Percentiles rank a stretch among this genome's conserved stretches.
Evolutionary conservation across 2,329 filamentous ascomycete genomes (phyloP).

Genomic region (Purpureocillium lavendulum): DNA sequence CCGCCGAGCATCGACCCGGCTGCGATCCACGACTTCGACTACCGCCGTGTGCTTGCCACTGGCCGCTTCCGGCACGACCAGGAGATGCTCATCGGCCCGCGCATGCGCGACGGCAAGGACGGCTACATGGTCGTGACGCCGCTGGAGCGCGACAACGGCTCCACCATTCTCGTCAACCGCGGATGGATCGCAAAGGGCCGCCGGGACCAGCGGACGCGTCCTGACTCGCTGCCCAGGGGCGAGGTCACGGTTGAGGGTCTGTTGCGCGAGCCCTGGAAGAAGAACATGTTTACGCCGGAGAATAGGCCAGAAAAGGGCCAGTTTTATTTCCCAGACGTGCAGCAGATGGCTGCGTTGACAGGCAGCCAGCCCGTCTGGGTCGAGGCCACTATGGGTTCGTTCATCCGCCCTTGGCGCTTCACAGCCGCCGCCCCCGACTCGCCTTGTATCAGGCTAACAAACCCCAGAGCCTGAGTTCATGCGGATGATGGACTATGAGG

Average conservation of each 20-base stretch:
- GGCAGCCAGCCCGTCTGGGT: slow-evolving; percentile 89
- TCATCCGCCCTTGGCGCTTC: background rate
- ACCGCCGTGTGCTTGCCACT: slow-evolving; percentile 68
- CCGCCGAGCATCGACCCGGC: slow-evolving; percentile 73
- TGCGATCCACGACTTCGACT: slow-evolving; percentile 86
- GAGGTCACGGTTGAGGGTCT: slow-evolving; percentile 77
- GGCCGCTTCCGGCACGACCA: slow-evolving; percentile 76
- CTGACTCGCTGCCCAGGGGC: slow-evolving; percentile 57
- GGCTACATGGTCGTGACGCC: slow-evolving; percentile 91
- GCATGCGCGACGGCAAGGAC: slow-evolving; percentile 80
- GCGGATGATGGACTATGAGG: slow-evolving; percentile 64
- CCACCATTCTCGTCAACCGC: slow-evolving; percentile 76
- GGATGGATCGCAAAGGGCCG: slow-evolving; percentile 85
- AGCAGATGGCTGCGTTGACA: slow-evolving; percentile 77
- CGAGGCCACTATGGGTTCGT: slow-evolving; percentile 84
- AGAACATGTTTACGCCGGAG: slow-evolving; percentile 93
- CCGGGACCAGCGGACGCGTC: slow-evolving; percentile 55
- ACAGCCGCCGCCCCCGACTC: background rate
- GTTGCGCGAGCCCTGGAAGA: slow-evolving; percentile 85
- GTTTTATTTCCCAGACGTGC: slow-evolving; percentile 93
- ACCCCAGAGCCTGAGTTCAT: slow-evolving; percentile 67
- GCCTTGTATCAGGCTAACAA: slow-evolving; percentile 5
- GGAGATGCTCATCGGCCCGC: slow-evolving; percentile 93
- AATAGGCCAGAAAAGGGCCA: slow-evolving; percentile 76
- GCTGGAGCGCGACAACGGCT: slow-evolving; percentile 60